phyloP scores from a whole-genome alignment of 2,329 filamentous ascomycete species.

The Aspergillus eucalypticola region DNA sequence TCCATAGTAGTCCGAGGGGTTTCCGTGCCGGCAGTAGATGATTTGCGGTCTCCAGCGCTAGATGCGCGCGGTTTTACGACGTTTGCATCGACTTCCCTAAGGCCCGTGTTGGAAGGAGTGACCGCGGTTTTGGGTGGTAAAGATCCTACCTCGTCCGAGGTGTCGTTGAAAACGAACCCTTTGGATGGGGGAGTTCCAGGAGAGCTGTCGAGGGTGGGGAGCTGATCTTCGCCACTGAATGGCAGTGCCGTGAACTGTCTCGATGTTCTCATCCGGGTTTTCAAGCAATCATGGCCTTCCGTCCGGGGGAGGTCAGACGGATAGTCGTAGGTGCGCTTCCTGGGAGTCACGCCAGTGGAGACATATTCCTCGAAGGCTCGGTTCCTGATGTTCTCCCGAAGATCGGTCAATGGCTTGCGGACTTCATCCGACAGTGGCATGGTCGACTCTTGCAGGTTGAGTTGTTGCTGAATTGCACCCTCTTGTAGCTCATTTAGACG shows the following conservation, averaged over 20 bases:
- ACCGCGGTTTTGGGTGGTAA: constrained; percentile 30
- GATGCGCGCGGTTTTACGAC: constrained; percentile 38
- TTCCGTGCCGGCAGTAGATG: background rate
- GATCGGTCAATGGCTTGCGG: constrained; percentile 67
- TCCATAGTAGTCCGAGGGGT: constrained; percentile 2
- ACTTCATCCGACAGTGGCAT: constrained; percentile 61
- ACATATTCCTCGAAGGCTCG: constrained; percentile 75
- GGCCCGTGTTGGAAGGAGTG: constrained; percentile 43
- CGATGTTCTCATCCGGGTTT: constrained; percentile 53
- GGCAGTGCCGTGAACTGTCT: constrained; percentile 35
- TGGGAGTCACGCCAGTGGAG: constrained; percentile 82
- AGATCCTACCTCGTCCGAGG: constrained; percentile 40
- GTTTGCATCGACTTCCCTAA: constrained; percentile 56
- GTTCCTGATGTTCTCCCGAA: constrained; percentile 68
- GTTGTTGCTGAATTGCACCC: constrained; percentile 64
- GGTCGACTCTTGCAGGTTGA: constrained; percentile 61
- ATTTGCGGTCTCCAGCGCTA: constrained; percentile 24
- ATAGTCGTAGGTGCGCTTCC: constrained; percentile 78
- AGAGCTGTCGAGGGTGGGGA: constrained; percentile 23
- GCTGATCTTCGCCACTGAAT: constrained; percentile 32
- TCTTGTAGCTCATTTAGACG: constrained; percentile 68
- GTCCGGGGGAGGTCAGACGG: constrained; percentile 78
- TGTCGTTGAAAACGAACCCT: constrained; percentile 55
- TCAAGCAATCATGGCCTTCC: constrained; percentile 58
- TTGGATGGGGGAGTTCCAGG: constrained; percentile 49